These are phyloP conservation scores for Mycena latifolia DNA, from an alignment of 768 basidiomycete species.

Conservation along the genomic window DNA sequence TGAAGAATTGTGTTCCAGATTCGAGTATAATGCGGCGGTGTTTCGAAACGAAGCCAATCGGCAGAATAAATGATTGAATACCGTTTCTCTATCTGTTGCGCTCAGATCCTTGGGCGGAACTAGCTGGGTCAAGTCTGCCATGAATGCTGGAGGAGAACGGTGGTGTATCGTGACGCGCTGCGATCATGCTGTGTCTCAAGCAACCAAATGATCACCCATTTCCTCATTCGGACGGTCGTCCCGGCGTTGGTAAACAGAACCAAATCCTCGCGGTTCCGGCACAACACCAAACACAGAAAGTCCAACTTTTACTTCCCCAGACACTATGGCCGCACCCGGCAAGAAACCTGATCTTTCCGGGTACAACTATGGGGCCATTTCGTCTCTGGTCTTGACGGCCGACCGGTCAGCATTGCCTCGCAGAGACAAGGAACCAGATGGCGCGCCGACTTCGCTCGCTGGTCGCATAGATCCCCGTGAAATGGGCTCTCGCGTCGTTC, in stretches of 20 bases:
- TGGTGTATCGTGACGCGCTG: background rate
- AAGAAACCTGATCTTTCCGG: slow-evolving; percentile 36
- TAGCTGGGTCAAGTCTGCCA: slow-evolving; percentile 34
- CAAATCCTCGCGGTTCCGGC: background rate
- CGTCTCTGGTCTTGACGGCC: slow-evolving; percentile 94
- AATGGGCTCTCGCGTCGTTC: slow-evolving; percentile 93
- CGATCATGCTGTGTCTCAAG: no score
- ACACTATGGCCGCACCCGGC: slow-evolving; percentile 27
- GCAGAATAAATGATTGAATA: slow-evolving; percentile 59
- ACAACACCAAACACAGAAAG: slow-evolving; percentile 7
- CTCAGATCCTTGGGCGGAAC: slow-evolving; percentile 55
- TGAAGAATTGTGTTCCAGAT: slow-evolving; percentile 47
- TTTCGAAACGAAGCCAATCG: slow-evolving; percentile 62
- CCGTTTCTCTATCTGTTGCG: slow-evolving; percentile 45
- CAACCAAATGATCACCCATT: no score
- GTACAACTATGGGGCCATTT: slow-evolving; percentile 97
- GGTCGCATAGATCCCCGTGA: slow-evolving; percentile 91
- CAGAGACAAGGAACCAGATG: slow-evolving; percentile 96
- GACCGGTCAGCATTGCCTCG: slow-evolving; percentile 84
- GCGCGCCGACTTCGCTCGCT: slow-evolving; percentile 92
- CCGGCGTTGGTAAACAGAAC: background rate
- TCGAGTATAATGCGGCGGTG: slow-evolving; percentile 53
- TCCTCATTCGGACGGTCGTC: no score
- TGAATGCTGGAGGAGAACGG: background rate
- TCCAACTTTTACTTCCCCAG: slow-evolving; percentile 24